Evolutionary conservation across 306 rosid species (phyloP).

Genomic region (Vigna mungo): DNA sequence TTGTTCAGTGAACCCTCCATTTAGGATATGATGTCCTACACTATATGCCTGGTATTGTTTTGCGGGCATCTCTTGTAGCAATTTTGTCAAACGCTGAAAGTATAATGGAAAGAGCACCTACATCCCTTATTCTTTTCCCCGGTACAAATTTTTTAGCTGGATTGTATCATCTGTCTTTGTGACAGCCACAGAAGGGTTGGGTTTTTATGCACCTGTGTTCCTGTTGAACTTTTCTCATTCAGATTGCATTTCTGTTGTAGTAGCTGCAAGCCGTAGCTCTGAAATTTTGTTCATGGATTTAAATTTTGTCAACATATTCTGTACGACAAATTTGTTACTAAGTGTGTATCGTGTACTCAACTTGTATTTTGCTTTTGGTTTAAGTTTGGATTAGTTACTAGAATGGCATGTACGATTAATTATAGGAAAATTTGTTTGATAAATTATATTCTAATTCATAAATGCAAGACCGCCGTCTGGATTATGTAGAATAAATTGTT

Average conservation of each 20-base stretch:
- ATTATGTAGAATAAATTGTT: neutral
- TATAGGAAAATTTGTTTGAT: neutral
- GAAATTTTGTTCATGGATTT: slow-evolving; percentile 48
- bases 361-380: neutral
- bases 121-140: slow-evolving; percentile 30
- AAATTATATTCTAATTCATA: neutral
- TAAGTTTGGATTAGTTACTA: neutral
- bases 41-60: neutral
- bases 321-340: neutral
- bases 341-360: neutral
- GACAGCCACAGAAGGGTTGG: slow-evolving; percentile 40
- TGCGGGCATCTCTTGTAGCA: slow-evolving; percentile 40
- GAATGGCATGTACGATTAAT: neutral
- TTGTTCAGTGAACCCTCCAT: slow-evolving; percentile 68
- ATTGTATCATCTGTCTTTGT: slow-evolving; percentile 13
- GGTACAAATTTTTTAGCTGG: slow-evolving; percentile 37
- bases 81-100: slow-evolving; percentile 42
- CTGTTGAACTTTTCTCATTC: slow-evolving; percentile 38
- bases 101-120: slow-evolving; percentile 44
- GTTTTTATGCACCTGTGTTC: slow-evolving; percentile 20
- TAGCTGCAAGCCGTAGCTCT: slow-evolving; percentile 34
- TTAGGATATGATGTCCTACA: slow-evolving; percentile 69
- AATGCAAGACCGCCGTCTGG: neutral
- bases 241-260: slow-evolving; percentile 43
- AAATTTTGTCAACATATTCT: neutral